A percentile compares a stretch with the other conserved stretches of the same genome.
Evolutionary conservation across 331 rosid genomes (phyloP).

Genomic region (Dryas integrifolia): DNA sequence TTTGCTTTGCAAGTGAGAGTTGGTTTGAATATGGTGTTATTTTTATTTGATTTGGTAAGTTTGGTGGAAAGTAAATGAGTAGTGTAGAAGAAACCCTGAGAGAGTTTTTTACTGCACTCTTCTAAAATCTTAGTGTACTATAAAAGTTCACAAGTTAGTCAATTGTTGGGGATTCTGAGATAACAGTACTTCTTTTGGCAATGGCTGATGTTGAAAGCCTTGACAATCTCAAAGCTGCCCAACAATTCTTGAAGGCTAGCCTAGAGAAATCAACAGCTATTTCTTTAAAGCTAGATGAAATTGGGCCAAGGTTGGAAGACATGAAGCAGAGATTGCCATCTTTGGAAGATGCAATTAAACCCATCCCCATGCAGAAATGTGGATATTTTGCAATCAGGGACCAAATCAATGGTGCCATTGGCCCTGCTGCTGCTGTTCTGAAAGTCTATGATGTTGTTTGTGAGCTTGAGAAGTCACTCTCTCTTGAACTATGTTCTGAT

Average conservation of each 20-base stretch:
- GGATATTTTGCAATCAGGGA: constrained; percentile 40
- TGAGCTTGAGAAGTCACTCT: constrained; percentile 57
- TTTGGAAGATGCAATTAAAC: constrained; percentile 47
- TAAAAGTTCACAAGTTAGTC: constrained; percentile 28
- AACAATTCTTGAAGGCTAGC: constrained; percentile 49
- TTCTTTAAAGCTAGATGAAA: constrained; percentile 43
- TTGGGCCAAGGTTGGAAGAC: constrained; percentile 47
- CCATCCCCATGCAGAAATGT: constrained; percentile 21
- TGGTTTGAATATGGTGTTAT: constrained; percentile 47
- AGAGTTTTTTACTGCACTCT: constrained; percentile 24
- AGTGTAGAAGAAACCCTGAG: constrained; percentile 43
- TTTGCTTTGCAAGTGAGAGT: constrained; percentile 69
- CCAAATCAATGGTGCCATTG: constrained; percentile 52
- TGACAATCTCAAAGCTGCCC: constrained; percentile 45
- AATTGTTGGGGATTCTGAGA: constrained; percentile 18
- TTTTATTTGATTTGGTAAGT: constrained; percentile 59
- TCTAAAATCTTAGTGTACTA: constrained; percentile 18
- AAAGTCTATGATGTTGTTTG: constrained; percentile 48
- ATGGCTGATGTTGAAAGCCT: constrained; percentile 41
- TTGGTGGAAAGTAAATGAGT: constrained; percentile 62
- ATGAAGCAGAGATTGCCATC: constrained; percentile 38
- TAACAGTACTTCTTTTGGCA: constrained; percentile 24
- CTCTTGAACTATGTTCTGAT: constrained; percentile 39
- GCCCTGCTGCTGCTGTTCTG: constrained; percentile 59
- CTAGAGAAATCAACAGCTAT: constrained; percentile 50